phyloP scores from a whole-genome alignment of 352 stramenopile species.

The Phytophthora vignae region DNA sequence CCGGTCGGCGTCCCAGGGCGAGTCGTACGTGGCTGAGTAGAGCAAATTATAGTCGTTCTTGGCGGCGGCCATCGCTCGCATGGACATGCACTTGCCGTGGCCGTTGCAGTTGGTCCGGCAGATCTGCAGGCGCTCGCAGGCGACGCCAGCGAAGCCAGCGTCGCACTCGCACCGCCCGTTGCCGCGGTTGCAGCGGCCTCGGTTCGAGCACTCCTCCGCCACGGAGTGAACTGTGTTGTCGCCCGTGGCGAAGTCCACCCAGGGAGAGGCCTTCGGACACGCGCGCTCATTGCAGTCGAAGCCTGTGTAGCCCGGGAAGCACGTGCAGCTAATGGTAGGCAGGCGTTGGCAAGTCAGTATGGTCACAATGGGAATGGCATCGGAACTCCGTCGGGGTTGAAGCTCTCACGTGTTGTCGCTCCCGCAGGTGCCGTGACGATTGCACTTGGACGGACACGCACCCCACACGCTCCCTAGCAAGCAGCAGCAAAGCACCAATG shows the following conservation, averaged over 20 bases:
- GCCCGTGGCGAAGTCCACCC: conserved; percentile 60
- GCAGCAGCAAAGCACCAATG: conserved; percentile 14
- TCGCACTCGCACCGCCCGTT: conserved; percentile 87
- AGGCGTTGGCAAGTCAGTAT: neutral
- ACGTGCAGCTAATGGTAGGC: conserved; percentile 71
- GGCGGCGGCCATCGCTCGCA: conserved; percentile 57
- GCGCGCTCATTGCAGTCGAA: conserved; percentile 85
- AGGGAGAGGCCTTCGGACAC: conserved; percentile 78
- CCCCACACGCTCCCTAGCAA: conserved; percentile 14
- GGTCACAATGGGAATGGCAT: neutral
- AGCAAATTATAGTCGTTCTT: conserved; percentile 75
- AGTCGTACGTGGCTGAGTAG: conserved; percentile 59
- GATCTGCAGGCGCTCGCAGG: conserved; percentile 66
- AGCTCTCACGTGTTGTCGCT: conserved; percentile 59
- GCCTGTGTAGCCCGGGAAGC: conserved; percentile 85
- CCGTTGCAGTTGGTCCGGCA: conserved; percentile 89
- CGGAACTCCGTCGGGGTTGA: neutral
- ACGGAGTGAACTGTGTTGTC: conserved; percentile 53
- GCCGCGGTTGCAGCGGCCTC: conserved; percentile 78
- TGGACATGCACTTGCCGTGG: conserved; percentile 90
- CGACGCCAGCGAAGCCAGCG: conserved; percentile 66
- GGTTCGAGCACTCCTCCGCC: conserved; percentile 69
- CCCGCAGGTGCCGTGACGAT: conserved; percentile 65
- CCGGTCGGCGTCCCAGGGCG: conserved; percentile 85
- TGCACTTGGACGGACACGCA: conserved; percentile 71